Base-by-base conservation (phyloP, 306 rosid genomes). In the Betula pendula region DNA sequence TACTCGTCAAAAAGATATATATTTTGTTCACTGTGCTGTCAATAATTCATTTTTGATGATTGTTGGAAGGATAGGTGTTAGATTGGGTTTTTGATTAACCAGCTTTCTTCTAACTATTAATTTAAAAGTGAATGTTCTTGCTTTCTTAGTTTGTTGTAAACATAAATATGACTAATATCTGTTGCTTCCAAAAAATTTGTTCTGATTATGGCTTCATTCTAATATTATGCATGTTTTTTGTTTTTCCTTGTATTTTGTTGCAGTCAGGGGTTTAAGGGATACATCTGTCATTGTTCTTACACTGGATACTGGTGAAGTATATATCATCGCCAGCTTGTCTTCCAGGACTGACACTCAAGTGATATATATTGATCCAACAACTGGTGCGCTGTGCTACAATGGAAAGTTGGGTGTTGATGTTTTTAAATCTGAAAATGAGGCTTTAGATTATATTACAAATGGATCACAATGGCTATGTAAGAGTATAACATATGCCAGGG, bases 361-460 rank as follows among this genome's bases (percentile, higher is more conserved):
- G 44, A 82, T 96, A 52, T 87, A 86, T 77, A 78, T 96, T 33
- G 99, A 96, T 90, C 99, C 99, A 60, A 92, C 99, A 55, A 96
- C 99, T 27, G 99, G 99, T 4, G 82, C 88, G 0, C 94, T 96
- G 25, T 85, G 89, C 77, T 77, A 91, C 80, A 73, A 75, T 40
- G 89, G 81, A 1, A 88, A 82, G 81, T 48, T 71, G 8, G 98
- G 97, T 1, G 69, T 86, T 25, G 97, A 91, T 83, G 79, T 92
- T 44, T 95, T 95, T 79, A 83, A 75, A 63, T 92, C 97, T 6
- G 96, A 89, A 79, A 85, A 72, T 17, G 92, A 87, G 55, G 99
- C 99, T 38, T 22, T 91, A 45, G 87, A 88, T 65, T 87, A 59
- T 78, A 52, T 96, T 24, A 89, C 93, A 1, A 86, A 86, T 45